Evolutionary conservation across 768 basidiomycete genomes (phyloP), one percentile per base, ranked within the genome.

Genomic region (Tricholoma bakamatsutake): DNA sequence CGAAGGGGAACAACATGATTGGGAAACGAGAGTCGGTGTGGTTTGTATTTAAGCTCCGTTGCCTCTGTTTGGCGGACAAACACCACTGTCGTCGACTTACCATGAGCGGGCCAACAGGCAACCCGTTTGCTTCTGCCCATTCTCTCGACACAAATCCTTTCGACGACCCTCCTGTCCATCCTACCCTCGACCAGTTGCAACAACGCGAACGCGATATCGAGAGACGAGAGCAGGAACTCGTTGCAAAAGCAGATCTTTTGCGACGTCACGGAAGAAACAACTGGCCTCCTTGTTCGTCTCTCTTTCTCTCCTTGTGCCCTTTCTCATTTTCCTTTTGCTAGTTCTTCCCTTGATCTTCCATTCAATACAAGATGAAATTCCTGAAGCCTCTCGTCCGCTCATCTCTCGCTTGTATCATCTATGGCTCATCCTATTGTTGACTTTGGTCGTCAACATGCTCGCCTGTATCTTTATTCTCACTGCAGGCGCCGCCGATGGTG

Each of bases 281-380:
- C 72, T 99, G 90, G 86, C 96, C 96, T 33, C 84, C 84, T 12
- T 95, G 93, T 89, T 62, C 66, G 89, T 76, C 12, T 58, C 57
- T 24, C 21, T 30, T 55, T 47, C 9, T 50, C 56, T 55, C 10
- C 50, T 47, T 46, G 48, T 51, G 56, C 56, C 48, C 9, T n/a
- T 47, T 61, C 59, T 52, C 63, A 56, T 58, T 54, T 60, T 59
- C 59, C 52, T 53, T 55, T 60, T 39, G 46, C 59, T 71, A 96
- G 93, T 93, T 77, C 94, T 85, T 67, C 96, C 96, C 48, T 75
- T 99, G 63, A 87, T 99, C 67, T 97, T 85, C 76, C 97, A 99
- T 72, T 88, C 92, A 55, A 96, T 98, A 66, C 67, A 78, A 64
- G 90, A 90, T 57, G 93, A 94, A 71, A 94, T 98, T 54, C 93